Base-by-base conservation (phyloP, 768 basidiomycete species). In the Pleurotus ostreatus region DNA sequence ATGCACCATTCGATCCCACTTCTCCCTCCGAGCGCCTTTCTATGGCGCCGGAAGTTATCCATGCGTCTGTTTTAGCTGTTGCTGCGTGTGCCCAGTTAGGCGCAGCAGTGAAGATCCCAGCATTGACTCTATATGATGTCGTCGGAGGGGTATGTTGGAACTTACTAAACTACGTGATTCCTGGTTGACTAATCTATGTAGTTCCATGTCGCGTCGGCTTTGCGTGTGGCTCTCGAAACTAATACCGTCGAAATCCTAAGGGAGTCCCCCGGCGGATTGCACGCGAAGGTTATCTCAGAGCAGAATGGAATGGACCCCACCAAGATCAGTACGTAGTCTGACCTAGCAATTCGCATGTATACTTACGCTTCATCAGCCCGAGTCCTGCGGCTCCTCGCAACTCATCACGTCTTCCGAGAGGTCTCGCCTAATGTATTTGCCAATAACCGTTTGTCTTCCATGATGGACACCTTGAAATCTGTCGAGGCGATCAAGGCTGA, bases 331-430 rank as follows among this genome's bases (percentile, higher is more conserved):
- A 52, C 18, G 63, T 54, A 18, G 25, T 39, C 18, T n/a, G n/a
- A 46, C 30, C 4, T 34, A 9, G 30, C 30, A 11, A 11, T 34
- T 9, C 7, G 30, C 4, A 1, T 34, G 30, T 9, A 11, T 34
- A 34, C 38, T 48, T 34, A 49, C 48, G 2, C 30, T 38, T 5
- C 15, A 55, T 16, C 39, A 75, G 71, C 64, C 8, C 72, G 71
- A 3, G 46, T 70, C 48, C 65, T 76, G 6, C 67, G 74, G 7
- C 59, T 66, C 34, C 69, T 75, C 18, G 67, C 72, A 8, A 69
- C 70, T 0, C 62, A 66, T 38, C 71, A 74, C 57, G 62, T 75
- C 57, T 75, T 75, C 63, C 38, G 25, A 23, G 75, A 76, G 53
- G 58, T 70, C 37, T 56, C 58, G 1, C 69, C 70, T 5, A 60